Evolutionary conservation across 73 alveolate species (phyloP).

Genomic region (Urostyla sp.): DNA sequence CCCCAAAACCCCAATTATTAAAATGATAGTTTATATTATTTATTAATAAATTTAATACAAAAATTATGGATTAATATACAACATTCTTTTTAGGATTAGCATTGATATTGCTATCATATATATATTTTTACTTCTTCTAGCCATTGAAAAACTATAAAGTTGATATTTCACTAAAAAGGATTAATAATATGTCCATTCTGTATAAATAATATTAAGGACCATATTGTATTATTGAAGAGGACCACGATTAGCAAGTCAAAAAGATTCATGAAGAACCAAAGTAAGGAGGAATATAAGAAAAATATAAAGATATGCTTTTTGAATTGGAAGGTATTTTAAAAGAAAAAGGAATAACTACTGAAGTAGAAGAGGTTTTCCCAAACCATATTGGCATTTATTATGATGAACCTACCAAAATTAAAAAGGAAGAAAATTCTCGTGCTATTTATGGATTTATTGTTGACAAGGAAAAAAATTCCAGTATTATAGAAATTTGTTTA

Average conservation of each 20-base stretch:
- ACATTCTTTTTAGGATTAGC: conserved; percentile 5
- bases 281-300: too few relatives aligned
- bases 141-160: conserved; percentile 12
- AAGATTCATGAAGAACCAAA: background rate
- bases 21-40: background rate
- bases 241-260: background rate
- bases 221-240: background rate
- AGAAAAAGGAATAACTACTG: background rate
- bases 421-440: background rate
- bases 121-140: conserved; percentile 13
- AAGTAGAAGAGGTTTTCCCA: background rate
- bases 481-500: background rate
- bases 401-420: conserved; percentile 15
- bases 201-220: background rate
- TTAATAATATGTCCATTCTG: background rate
- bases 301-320: too few relatives aligned
- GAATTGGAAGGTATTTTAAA: too few relatives aligned
- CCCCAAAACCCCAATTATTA: background rate
- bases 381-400: conserved; percentile 9
- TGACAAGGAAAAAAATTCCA: background rate
- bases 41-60: background rate
- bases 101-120: background rate
- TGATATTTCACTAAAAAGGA: background rate
- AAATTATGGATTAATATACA: background rate
- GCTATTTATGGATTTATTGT: conserved; percentile 19